These are phyloP conservation scores for Coemansia sp. DNA, from an alignment of 192 early-diverging fungal species.

Conservation along the genomic window DNA sequence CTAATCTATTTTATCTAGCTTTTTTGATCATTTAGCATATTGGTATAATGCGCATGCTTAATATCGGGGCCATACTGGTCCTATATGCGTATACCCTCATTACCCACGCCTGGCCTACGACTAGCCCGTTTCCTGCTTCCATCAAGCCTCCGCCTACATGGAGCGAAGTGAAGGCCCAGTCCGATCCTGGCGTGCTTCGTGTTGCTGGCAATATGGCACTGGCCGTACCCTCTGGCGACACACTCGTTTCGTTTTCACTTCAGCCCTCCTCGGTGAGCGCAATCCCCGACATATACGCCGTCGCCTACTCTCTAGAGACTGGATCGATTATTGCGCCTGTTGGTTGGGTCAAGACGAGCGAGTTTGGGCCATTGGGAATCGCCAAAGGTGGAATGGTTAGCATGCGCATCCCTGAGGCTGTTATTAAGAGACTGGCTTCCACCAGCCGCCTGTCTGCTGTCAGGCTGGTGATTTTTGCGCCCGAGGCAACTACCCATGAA, in stretches of 20 bases:
- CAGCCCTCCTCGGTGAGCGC: neutral
- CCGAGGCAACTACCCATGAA: neutral
- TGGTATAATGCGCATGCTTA: neutral
- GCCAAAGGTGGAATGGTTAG: slow-evolving; percentile 21
- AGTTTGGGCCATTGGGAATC: slow-evolving; percentile 6
- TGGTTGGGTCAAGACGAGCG: neutral
- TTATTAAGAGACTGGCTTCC: neutral
- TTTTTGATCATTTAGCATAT: no score
- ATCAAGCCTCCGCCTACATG: slow-evolving; percentile 5
- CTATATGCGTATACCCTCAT: neutral
- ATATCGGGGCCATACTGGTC: neutral
- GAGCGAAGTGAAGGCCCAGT: slow-evolving; percentile 1
- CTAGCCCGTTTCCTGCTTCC: slow-evolving; percentile 3
- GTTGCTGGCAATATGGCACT: slow-evolving; percentile 4
- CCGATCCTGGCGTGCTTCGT: slow-evolving; percentile 5
- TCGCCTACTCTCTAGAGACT: slow-evolving; percentile 11
- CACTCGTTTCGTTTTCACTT: slow-evolving; percentile 13
- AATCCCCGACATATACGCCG: slow-evolving; percentile 8
- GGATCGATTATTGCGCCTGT: slow-evolving; percentile 11
- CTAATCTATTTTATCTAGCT: no score
- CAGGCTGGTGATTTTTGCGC: slow-evolving; percentile 6
- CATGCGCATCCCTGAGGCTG: slow-evolving; percentile 10
- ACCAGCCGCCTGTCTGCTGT: slow-evolving; percentile 8
- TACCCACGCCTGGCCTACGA: slow-evolving; percentile 7
- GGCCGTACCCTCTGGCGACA: slow-evolving; percentile 6